Conservation (phyloP, 2,329 filamentous ascomycete genomes). For the Sordariomycetes sp. region DNA sequence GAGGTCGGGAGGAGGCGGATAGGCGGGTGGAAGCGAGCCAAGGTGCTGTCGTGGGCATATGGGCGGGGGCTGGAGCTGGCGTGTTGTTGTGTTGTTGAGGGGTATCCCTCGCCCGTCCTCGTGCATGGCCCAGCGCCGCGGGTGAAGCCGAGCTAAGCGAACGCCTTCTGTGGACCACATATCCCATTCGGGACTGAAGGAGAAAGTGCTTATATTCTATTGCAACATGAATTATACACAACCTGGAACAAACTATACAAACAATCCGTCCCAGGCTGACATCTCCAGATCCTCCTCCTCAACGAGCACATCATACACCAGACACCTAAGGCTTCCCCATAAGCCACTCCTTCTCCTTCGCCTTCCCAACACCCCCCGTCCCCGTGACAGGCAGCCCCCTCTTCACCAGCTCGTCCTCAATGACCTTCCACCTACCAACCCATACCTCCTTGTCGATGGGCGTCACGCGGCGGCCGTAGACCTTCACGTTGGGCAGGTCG, state of each 20-base stretch:
- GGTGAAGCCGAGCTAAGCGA: too few relatives aligned
- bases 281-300: background rate
- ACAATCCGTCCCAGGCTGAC: background rate
- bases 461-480: constrained; percentile 52
- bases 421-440: constrained; percentile 67
- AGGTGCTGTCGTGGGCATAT: background rate
- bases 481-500: constrained; percentile 53
- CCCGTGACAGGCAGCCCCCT: constrained; percentile 46
- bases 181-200: background rate
- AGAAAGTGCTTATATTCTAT: background rate
- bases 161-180: background rate
- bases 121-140: too few relatives aligned
- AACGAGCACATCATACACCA: background rate
- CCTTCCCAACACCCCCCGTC: constrained; percentile 21
- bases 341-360: constrained; percentile 29
- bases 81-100: background rate
- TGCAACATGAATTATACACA: constrained; percentile 1
- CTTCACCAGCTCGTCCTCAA: constrained; percentile 54
- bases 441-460: constrained; percentile 59
- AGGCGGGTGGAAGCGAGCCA: too few relatives aligned
- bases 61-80: background rate
- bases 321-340: constrained; percentile 20
- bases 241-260: constrained; percentile 1
- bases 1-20: too few relatives aligned
- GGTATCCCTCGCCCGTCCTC: too few relatives aligned